Conservation (phyloP, 2,329 filamentous ascomycete genomes). For the Alternaria triticimaculans region DNA sequence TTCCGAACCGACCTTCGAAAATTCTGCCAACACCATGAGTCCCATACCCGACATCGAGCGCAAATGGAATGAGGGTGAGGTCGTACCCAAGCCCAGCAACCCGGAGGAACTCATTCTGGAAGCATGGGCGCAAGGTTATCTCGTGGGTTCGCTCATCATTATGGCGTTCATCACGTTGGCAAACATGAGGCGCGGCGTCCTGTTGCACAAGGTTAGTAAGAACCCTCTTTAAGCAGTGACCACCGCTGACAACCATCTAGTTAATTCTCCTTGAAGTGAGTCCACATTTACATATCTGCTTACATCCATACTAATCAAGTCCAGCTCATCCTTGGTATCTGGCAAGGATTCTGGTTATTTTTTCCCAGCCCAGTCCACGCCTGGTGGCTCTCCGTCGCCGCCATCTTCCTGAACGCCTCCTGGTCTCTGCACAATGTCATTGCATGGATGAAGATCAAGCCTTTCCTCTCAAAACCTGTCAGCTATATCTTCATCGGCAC, state of each 20-base stretch:
- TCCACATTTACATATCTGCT: neutral
- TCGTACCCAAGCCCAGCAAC: constrained; percentile 41
- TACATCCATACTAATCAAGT: constrained; percentile 5
- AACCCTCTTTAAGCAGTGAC: neutral
- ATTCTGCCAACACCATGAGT: constrained; percentile 28
- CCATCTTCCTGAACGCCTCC: constrained; percentile 66
- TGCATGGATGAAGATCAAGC: constrained; percentile 70
- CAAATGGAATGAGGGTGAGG: constrained; percentile 17
- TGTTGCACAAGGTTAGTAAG: constrained; percentile 54
- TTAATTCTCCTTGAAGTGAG: constrained; percentile 54
- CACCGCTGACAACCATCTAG: constrained; percentile 29
- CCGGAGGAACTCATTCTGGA: constrained; percentile 47
- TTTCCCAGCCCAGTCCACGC: constrained; percentile 62
- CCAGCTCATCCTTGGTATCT: constrained; percentile 63
- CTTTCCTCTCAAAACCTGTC: constrained; percentile 60
- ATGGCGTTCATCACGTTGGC: constrained; percentile 57
- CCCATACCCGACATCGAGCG: constrained; percentile 13
- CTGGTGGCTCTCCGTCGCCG: constrained; percentile 69
- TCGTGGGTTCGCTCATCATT: constrained; percentile 54
- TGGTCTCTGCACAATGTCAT: constrained; percentile 72
- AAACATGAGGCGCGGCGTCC: constrained; percentile 56
- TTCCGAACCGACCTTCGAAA: constrained; percentile 17
- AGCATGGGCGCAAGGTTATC: constrained; percentile 50
- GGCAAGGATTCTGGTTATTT: constrained; percentile 67
- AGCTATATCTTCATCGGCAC: constrained; percentile 65